Evolutionary conservation across 164 flowering plant species (phyloP).

Genomic region (Hamamelis virginiana): DNA sequence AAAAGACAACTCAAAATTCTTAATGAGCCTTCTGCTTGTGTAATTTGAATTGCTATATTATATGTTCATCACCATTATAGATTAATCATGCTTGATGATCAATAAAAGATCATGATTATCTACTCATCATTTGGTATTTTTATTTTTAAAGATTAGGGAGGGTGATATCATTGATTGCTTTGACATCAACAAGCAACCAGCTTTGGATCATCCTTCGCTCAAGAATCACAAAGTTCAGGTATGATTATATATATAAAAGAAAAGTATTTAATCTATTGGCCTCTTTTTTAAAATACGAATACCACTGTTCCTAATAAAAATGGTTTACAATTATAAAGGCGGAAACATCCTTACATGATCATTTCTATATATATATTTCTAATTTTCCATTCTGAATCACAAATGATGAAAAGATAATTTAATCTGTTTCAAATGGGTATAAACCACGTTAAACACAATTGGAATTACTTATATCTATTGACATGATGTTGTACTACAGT

Average conservation of each 20-base stretch:
- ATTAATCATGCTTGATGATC: neutral
- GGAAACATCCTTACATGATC: too few relatives aligned
- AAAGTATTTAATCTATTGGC: neutral
- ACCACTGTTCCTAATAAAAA: too few relatives aligned
- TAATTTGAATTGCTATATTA: neutral
- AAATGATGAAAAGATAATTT: too few relatives aligned
- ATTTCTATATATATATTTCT: too few relatives aligned
- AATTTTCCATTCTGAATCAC: too few relatives aligned
- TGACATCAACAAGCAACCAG: neutral
- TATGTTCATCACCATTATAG: too few relatives aligned
- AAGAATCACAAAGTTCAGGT: neutral
- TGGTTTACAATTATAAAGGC: too few relatives aligned
- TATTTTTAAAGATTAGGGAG: neutral
- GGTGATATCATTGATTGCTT: neutral
- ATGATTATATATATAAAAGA: neutral
- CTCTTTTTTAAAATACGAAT: neutral
- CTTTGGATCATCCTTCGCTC: neutral
- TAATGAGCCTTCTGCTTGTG: neutral
- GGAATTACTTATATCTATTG: too few relatives aligned
- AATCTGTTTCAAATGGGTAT: too few relatives aligned
- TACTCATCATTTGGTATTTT: neutral
- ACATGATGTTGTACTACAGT: too few relatives aligned
- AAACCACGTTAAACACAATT: too few relatives aligned
- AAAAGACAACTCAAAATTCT: conserved; percentile 1
- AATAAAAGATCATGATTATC: neutral